Base-by-base conservation (phyloP, 75 land plant species). In the Larix kaempferi region DNA sequence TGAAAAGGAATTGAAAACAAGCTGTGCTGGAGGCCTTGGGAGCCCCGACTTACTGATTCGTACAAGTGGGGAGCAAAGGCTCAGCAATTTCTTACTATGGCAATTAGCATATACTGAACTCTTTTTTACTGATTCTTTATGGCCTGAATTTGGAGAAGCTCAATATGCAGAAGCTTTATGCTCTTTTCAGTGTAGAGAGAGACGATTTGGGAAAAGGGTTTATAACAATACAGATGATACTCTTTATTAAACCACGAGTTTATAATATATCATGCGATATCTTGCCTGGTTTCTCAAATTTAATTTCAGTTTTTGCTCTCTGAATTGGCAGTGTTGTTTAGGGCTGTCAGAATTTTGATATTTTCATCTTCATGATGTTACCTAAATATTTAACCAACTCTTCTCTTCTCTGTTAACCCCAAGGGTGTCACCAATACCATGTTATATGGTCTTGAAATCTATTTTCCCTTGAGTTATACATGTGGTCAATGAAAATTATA, bases 31-130 rank as follows among this genome's bases (percentile, higher is more conserved):
- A 13, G 80, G 74, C 12, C 76, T 76, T 49, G 86, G 82, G 26
- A 56, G 83, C 37, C 95, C 93, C 6, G 95, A 91, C 67, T 76
- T 93, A 63, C 84, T 93, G 37, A 93, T 91, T 12, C 82, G 93
- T 54, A 93, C 93, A 8, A 89, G 95, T 59, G 91, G 94, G 11
- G 93, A 93, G 79, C 88, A 83, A 54, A 85, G 93, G 76, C 73
- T 93, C 56, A 93, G 91, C 81, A 89, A 93, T 72, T 93, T 93
- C 82, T 77, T 91, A 73, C 80, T 91, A n/a, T 93, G 95, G 95
- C 94, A 91, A 64, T 76, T 86, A 23, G 95, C 93, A 12, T 93
- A 93, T 76, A 82, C 91, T 3, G 94, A 93, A 69, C 82, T 93
- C 25, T 82, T 76, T 77, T 93, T 93, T 75, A 76, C 79, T 33